Base-by-base conservation (phyloP, 2,329 filamentous ascomycete genomes). In the Cercospora beticola region DNA sequence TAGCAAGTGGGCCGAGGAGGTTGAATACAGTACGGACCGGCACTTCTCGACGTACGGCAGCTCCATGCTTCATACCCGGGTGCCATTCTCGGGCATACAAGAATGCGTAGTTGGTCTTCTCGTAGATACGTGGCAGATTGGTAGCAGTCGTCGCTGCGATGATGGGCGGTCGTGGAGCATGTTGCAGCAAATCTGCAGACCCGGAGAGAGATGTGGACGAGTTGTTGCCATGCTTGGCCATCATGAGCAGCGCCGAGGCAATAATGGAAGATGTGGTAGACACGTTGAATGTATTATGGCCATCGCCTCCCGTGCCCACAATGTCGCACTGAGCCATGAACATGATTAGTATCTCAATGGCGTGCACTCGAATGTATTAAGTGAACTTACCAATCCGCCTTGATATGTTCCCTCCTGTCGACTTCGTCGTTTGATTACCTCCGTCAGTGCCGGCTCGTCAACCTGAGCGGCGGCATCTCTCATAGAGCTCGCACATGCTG, bases 1-100 rank as follows among this genome's bases (percentile, higher is more conserved):
- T 98, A 57, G 93, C 91, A 30, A 99, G 85, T 0, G 95, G 95
- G 0, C 95, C 95, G 61, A 99, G 87, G 16, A 99, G 88, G 81
- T 99, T 99, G 88, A 99, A 99, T 74, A 99, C 94, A 1, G 95
- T 99, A 75, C 95, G 89, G 86, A 95, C 94, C 68, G 94, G 94
- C 23, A 99, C 87, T 78, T 96, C 91, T 77, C 89, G 92, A 70
- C 95, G 90, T 72, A 97, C 90, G 1, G 90, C 88, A 4, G 93
- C 93, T 46, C 95, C 93, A 79, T 94, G 90, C 78, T 89, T 90
- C 90, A 98, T 97, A 59, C 93, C 94, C 0, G 93, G 93, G 82
- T 99, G 95, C 85, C 97, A 99, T 73, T 95, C 92, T 46, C 95
- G 94, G 0, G 95, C 95, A 78, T 95, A 98, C 31, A 99, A 87